A percentile compares a stretch with the other conserved stretches of the same genome.
Evolutionary conservation across 495 filamentous ascomycete species (phyloP).

Genomic region (Letharia columbiana): DNA sequence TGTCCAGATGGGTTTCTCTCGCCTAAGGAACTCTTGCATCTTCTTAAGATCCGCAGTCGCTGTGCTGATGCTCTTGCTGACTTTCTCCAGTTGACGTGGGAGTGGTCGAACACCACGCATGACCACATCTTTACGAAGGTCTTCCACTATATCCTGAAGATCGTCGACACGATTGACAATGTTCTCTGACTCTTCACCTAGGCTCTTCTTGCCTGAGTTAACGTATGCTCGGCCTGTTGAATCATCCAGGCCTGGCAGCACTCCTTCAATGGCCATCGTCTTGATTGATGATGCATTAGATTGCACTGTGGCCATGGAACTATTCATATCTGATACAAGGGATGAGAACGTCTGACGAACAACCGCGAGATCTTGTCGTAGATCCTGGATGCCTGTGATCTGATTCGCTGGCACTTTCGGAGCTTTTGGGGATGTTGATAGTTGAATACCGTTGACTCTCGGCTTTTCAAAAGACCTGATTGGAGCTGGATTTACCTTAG

Average conservation of each 20-base stretch:
- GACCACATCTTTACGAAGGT: conserved; percentile 95
- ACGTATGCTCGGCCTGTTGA: conserved; percentile 77
- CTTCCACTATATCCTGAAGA: conserved; percentile 90
- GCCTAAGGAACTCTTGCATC: conserved; percentile 83
- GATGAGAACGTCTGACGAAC: conserved; percentile 87
- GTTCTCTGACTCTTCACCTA: conserved; percentile 75
- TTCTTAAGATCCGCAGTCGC: conserved; percentile 85
- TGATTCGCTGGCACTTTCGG: conserved; percentile 42
- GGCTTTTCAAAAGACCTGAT: conserved; percentile 29
- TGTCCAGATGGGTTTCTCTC: conserved; percentile 91
- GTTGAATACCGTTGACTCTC: conserved; percentile 24
- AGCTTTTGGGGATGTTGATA: conserved; percentile 14
- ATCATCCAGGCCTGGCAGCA: conserved; percentile 54
- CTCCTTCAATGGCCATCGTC: conserved; percentile 56
- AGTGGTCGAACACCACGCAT: conserved; percentile 83
- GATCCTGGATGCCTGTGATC: conserved; percentile 63
- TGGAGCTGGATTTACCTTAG: conserved; percentile 38
- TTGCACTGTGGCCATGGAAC: conserved; percentile 74
- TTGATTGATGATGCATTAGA: conserved; percentile 75
- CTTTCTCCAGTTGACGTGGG: conserved; percentile 80
- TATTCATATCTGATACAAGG: conserved; percentile 79
- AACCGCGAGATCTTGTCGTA: conserved; percentile 86
- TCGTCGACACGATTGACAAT: conserved; percentile 89
- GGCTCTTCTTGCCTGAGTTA: conserved; percentile 70
- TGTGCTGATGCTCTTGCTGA: conserved; percentile 74